Conservation (phyloP, 2,329 filamentous ascomycete species). For the Fusarium sp. region DNA sequence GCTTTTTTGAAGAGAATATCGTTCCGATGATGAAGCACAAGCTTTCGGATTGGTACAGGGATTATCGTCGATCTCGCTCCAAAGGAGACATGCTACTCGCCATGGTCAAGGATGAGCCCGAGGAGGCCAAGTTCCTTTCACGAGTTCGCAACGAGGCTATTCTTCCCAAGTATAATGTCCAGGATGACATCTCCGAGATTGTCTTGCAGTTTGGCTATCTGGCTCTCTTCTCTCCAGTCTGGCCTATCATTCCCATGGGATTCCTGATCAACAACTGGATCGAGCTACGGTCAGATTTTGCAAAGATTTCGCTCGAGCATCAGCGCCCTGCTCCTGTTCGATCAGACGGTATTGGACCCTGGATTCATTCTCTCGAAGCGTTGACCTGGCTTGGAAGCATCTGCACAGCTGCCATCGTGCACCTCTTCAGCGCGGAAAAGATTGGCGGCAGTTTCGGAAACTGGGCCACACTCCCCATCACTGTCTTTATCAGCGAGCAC, state of each 20-base stretch:
- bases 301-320: constrained; percentile 79
- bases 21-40: constrained; percentile 73
- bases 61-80: constrained; percentile 48
- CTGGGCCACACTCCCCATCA: constrained; percentile 72
- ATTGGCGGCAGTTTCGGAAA: constrained; percentile 58
- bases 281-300: constrained; percentile 78
- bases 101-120: constrained; percentile 63
- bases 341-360: constrained; percentile 78
- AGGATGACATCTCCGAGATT: constrained; percentile 77
- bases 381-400: constrained; percentile 78
- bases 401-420: constrained; percentile 75
- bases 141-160: constrained; percentile 73
- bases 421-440: constrained; percentile 71
- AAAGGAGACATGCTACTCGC: constrained; percentile 57
- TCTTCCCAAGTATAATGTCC: constrained; percentile 75
- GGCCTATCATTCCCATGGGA: constrained; percentile 76
- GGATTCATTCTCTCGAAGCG: constrained; percentile 73
- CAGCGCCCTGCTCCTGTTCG: constrained; percentile 74
- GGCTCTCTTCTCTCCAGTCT: constrained; percentile 76
- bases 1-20: constrained; percentile 75
- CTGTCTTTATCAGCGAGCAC: constrained; percentile 78
- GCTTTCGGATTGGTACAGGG: constrained; percentile 57
- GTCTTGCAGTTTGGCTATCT: constrained; percentile 79
- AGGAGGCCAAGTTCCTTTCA: constrained; percentile 70
- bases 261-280: constrained; percentile 82